Evolutionary conservation across 2,329 filamentous ascomycete genomes (phyloP), one percentile per base, ranked within the genome.

Genomic region (Rosellinia necatrix): DNA sequence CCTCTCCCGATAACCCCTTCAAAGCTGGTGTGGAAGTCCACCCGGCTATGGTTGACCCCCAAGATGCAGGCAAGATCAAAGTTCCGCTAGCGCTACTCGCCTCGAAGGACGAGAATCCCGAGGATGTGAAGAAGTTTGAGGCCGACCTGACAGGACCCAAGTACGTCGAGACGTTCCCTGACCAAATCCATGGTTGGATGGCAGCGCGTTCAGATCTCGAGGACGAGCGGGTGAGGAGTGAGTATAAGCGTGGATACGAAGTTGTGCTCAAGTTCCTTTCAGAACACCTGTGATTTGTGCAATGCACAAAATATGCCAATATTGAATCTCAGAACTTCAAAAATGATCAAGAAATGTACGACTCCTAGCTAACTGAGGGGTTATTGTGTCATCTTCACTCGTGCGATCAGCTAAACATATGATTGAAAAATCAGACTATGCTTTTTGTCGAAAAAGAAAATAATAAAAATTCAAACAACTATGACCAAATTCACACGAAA

Each of bases 101-200:
- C 1, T 89, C 86, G 29, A 81, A 81, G 66, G 87, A 90, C 62
- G 85, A 90, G 75, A 70, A 76, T 3, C 74, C 70, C 0, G 80
- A 81, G 3, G 78, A 77, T 34, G 81, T 87, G 35, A 74, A 82
- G 70, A 75, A 82, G 68, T 85, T 83, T 59, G 77, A 82, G 68
- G 70, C 75, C n/a, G 75, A 74, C 8, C 76, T 89, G 48, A 75
- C 72, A 24, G 80, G 75, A 2, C 72, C 81, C 55, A 84, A 85
- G 66, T 79, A 85, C 60, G 80, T 88, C 49, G 86, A 90, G 76
- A 84, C 71, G n/a, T 90, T 88, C 66, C 65, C 66, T 21, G 84
- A 84, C 66, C 87, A 88, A 78, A 80, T 86, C 67, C 87, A 90
- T 72, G 87, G 87, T 40, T 90, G 86, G 86, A 90, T 90, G 87